phyloP scores from a whole-genome alignment of 345 rosid genomes.

The Odontarrhena argentea region DNA sequence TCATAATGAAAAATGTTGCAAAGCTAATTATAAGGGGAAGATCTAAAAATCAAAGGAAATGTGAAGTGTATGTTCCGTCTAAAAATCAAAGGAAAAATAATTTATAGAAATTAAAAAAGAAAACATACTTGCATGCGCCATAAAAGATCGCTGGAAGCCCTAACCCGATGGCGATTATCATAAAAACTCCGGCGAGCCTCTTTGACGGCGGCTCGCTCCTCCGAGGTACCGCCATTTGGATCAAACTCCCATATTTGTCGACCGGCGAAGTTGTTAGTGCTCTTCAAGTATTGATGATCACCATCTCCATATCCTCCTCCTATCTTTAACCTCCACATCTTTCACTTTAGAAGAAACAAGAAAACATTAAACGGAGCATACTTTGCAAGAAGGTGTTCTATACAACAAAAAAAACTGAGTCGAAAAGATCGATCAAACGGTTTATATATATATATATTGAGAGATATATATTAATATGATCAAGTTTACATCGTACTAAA shows the following conservation, averaged over 20 bases:
- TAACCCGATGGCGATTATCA: conserved; percentile 40
- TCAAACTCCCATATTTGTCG: conserved; percentile 48
- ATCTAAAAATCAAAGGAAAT: too few relatives aligned
- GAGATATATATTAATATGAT: too few relatives aligned
- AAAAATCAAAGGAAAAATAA: too few relatives aligned
- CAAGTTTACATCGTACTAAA: too few relatives aligned
- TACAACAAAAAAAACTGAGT: not conserved
- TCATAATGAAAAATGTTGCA: too few relatives aligned
- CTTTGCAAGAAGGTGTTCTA: conserved; percentile 1
- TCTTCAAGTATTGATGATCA: conserved; percentile 38
- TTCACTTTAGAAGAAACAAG: not conserved
- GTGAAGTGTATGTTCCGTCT: too few relatives aligned
- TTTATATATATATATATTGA: not conserved
- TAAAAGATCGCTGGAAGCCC: conserved; percentile 44
- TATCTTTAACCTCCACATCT: conserved; percentile 48
- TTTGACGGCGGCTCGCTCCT: conserved; percentile 41
- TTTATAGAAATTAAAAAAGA: not conserved
- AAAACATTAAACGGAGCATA: too few relatives aligned
- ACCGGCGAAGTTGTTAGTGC: conserved; percentile 45
- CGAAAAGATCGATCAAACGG: not conserved
- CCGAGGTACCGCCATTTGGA: conserved; percentile 40
- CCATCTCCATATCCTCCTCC: conserved; percentile 37
- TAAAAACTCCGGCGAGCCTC: conserved; percentile 43
- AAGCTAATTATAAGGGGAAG: too few relatives aligned
- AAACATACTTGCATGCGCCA: conserved; percentile 50